phyloP scores from a whole-genome alignment of 192 early-diverging fungal species.

The Tieghemiomyces parasiticus region DNA sequence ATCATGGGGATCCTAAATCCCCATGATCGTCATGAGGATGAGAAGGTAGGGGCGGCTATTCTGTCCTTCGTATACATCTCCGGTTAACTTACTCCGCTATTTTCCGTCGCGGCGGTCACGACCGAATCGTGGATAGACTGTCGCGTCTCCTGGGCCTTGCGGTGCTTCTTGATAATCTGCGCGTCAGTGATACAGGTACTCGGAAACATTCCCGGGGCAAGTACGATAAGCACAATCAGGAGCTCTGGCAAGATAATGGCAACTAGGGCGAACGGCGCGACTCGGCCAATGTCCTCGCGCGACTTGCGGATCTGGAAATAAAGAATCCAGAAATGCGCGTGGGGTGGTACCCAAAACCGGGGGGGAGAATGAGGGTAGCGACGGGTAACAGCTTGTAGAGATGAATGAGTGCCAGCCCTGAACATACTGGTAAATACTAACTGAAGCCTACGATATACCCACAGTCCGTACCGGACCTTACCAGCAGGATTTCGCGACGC shows the following conservation, averaged over 20 bases:
- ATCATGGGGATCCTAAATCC: no score
- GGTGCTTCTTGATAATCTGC: background rate
- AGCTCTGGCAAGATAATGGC: constrained; percentile 5
- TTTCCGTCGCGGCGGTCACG: background rate
- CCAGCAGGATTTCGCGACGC: background rate
- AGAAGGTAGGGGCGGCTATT: no score
- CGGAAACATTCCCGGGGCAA: constrained; percentile 4
- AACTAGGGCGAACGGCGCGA: background rate
- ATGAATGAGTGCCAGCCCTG: no score
- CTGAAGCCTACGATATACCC: no score
- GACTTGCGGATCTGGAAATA: background rate
- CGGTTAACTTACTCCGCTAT: background rate
- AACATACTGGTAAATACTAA: no score
- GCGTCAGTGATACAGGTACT: constrained; percentile 2
- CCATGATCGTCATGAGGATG: no score
- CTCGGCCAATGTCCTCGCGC: background rate
- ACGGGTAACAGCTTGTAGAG: no score
- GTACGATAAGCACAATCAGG: background rate
- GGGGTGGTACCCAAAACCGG: no score
- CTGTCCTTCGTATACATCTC: no score
- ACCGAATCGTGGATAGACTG: constrained; percentile 3
- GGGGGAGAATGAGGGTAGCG: no score
- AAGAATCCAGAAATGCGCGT: no score
- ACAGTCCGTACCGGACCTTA: no score
- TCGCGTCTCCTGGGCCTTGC: background rate